Evolutionary conservation across 2,329 filamentous ascomycete species (phyloP).

Genomic region (Fusarium sublunatum): DNA sequence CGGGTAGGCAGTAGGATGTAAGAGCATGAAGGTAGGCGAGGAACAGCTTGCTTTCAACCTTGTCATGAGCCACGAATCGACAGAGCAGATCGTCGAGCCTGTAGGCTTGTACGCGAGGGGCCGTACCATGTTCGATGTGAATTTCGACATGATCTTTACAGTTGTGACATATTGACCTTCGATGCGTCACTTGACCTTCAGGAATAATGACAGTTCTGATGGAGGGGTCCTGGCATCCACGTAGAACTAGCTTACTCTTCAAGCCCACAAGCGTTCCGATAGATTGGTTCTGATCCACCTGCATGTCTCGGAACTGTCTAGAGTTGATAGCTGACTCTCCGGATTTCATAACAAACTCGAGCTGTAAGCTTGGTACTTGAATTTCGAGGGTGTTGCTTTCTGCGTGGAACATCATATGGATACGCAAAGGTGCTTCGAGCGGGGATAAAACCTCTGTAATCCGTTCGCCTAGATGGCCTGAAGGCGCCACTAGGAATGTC

Average conservation of each 20-base stretch:
- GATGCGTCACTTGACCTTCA: constrained; percentile 43
- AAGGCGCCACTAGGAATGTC: neutral
- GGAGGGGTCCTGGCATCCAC: constrained; percentile 15
- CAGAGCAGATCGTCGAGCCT: constrained; percentile 62
- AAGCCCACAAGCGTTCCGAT: constrained; percentile 26
- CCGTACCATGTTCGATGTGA: neutral
- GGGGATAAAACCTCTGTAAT: constrained; percentile 7
- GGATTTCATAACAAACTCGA: constrained; percentile 14
- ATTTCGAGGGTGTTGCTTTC: neutral
- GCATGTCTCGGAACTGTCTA: constrained; percentile 32
- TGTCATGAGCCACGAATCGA: constrained; percentile 61
- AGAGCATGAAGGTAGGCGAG: constrained; percentile 65
- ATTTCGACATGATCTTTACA: too few species aligned
- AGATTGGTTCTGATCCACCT: constrained; percentile 29
- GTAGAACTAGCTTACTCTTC: constrained; percentile 58
- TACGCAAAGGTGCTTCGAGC: constrained; percentile 7
- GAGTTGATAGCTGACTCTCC: constrained; percentile 9
- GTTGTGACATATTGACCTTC: too few species aligned
- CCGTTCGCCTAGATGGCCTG: neutral
- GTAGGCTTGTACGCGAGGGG: constrained; percentile 55
- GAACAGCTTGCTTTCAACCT: constrained; percentile 62
- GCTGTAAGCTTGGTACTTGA: constrained; percentile 39
- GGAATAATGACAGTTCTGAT: constrained; percentile 54
- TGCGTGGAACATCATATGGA: constrained; percentile 16
- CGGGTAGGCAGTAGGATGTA: constrained; percentile 63